phyloP scores from a whole-genome alignment of 2,329 filamentous ascomycete species.

The Nannizziopsis barbatae region DNA sequence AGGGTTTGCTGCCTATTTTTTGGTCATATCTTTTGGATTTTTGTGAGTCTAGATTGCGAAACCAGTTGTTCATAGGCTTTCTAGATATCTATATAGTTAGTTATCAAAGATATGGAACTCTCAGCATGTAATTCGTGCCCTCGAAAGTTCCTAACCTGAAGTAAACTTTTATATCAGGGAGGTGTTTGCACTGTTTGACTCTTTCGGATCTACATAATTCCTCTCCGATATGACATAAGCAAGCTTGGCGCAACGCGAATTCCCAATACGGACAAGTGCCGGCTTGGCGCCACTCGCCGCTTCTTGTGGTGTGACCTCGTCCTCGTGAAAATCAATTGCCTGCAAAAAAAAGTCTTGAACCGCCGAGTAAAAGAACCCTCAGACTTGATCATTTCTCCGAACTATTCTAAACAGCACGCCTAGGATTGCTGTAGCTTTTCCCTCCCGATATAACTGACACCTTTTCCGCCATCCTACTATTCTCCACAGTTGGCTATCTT shows the following conservation, averaged over 20 bases:
- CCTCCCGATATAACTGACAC: not conserved
- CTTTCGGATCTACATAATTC: not conserved
- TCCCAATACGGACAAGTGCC: not conserved
- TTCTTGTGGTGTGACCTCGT: not conserved
- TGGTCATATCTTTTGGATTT: not conserved
- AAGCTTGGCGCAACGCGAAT: conserved; percentile 3
- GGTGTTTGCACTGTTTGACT: not conserved
- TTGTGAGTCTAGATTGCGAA: not conserved
- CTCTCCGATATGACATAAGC: not conserved
- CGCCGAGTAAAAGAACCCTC: not conserved
- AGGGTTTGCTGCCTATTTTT: not conserved
- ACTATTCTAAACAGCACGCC: not conserved
- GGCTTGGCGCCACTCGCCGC: not conserved
- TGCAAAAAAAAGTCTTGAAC: not conserved
- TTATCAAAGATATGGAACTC: not conserved
- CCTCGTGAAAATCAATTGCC: conserved; percentile 1
- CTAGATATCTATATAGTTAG: no score
- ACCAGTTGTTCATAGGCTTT: not conserved
- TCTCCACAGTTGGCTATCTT: not conserved
- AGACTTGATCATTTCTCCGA: not conserved
- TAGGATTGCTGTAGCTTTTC: not conserved
- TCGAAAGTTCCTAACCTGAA: no score
- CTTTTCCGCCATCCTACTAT: not conserved
- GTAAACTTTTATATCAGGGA: no score
- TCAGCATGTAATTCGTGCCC: no score